Evolutionary conservation across 106 monocot species (phyloP).

Genomic region (Dendrobium officinale): DNA sequence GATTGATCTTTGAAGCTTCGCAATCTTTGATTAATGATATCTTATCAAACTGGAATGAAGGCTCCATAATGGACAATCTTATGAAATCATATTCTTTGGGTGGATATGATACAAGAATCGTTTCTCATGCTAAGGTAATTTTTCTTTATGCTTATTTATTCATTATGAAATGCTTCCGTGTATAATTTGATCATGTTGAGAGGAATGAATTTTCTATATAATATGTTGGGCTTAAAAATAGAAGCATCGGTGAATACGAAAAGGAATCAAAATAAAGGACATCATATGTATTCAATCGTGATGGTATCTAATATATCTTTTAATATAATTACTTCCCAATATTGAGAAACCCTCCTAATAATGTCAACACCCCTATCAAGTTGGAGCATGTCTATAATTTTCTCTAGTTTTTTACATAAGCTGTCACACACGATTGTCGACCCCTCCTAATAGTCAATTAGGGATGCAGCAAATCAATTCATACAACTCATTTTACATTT

Average conservation of each 20-base stretch:
- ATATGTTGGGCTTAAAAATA: neutral
- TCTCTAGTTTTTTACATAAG: too few relatives aligned
- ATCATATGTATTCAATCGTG: neutral
- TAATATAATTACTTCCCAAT: neutral
- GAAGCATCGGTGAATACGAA: neutral
- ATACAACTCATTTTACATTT: too few relatives aligned
- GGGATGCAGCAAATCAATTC: too few relatives aligned
- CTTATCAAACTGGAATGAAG: constrained; percentile 43
- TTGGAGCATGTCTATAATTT: neutral
- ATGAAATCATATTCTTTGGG: constrained; percentile 39
- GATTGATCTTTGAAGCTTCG: constrained; percentile 5
- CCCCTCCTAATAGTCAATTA: too few relatives aligned
- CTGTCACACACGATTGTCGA: too few relatives aligned
- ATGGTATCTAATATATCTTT: neutral
- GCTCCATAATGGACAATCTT: constrained; percentile 26
- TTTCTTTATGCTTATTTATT: neutral
- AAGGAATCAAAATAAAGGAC: neutral
- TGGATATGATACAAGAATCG: constrained; percentile 30
- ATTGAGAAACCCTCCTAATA: neutral
- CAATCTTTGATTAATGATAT: constrained; percentile 16
- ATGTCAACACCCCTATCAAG: neutral
- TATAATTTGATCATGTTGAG: neutral
- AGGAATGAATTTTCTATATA: neutral
- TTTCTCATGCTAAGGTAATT: constrained; percentile 51
- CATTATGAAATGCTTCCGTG: neutral